A percentile compares a stretch with the other conserved stretches of the same genome.
These are phyloP conservation scores for Chalaropsis thielavioides DNA, from an alignment of 2,329 filamentous ascomycete genomes.

Conservation along the genomic window DNA sequence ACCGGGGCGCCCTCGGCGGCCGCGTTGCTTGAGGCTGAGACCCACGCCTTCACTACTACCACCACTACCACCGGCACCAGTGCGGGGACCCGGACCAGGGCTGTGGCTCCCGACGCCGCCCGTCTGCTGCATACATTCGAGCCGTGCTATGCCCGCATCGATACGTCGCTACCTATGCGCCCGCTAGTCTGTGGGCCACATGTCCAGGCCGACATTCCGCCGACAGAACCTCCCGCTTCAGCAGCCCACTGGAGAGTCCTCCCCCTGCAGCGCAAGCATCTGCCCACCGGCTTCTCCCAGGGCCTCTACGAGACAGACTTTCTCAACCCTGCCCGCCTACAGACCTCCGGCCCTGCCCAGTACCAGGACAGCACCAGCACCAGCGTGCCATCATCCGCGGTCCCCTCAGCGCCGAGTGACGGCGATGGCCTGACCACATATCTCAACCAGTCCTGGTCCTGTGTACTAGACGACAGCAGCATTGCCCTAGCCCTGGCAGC, in stretches of 20 bases:
- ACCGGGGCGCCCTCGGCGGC: neutral
- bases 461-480: neutral
- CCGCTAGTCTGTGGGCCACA: neutral
- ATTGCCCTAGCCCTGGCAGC: neutral
- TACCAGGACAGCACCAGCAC: neutral
- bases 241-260: conserved; percentile 13
- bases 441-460: conserved; percentile 1
- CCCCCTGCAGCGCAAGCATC: neutral
- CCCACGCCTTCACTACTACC: neutral
- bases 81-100: neutral
- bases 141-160: conserved; percentile 8
- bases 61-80: neutral
- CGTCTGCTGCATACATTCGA: neutral
- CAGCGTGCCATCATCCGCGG: neutral
- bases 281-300: conserved; percentile 11
- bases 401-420: neutral
- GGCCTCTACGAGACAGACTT: neutral
- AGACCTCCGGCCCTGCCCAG: neutral
- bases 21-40: neutral
- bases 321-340: neutral
- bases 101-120: neutral
- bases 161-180: neutral
- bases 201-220: neutral
- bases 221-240: neutral
- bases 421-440: neutral